phyloP scores from a whole-genome alignment of 1,284 basidiomycete genomes.

The Ganoderma meredithae region DNA sequence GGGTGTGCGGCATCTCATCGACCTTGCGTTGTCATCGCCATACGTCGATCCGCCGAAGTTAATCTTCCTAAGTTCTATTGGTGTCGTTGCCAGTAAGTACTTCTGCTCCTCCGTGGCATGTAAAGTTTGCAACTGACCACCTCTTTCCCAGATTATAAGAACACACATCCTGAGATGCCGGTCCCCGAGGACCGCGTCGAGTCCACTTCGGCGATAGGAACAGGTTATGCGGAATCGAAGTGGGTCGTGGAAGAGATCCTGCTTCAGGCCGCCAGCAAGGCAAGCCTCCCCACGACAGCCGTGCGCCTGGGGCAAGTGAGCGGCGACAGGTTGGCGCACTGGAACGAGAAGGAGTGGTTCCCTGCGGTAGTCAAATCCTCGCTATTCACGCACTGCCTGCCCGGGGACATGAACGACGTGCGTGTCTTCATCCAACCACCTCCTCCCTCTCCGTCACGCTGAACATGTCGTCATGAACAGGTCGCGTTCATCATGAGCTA shows the following conservation, averaged over 20 bases:
- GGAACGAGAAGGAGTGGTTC: constrained; percentile 54
- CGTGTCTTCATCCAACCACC: constrained; percentile 7
- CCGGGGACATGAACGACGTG: constrained; percentile 30
- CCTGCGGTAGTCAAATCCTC: constrained; percentile 49
- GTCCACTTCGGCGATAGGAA: constrained; percentile 39
- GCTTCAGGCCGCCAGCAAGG: constrained; percentile 29
- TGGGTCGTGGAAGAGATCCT: constrained; percentile 47
- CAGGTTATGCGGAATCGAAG: constrained; percentile 50
- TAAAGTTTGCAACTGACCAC: not conserved
- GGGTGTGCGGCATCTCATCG: constrained; percentile 29
- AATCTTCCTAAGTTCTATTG: constrained; percentile 43
- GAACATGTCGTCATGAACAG: not conserved
- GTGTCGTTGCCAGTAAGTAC: constrained; percentile 35
- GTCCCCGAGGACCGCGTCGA: constrained; percentile 18
- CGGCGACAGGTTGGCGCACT: constrained; percentile 47
- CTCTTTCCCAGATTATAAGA: not conserved
- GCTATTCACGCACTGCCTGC: constrained; percentile 37
- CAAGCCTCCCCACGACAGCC: constrained; percentile 38
- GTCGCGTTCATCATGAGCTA: constrained; percentile 36
- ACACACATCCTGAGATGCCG: constrained; percentile 1
- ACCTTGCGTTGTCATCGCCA: constrained; percentile 37
- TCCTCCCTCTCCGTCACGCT: too few species aligned
- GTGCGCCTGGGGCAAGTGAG: constrained; percentile 54
- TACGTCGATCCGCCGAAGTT: constrained; percentile 32
- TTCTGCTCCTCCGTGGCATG: not conserved